Conservation (phyloP, 2,329 filamentous ascomycete species). For the Knoxdaviesia proteae region DNA sequence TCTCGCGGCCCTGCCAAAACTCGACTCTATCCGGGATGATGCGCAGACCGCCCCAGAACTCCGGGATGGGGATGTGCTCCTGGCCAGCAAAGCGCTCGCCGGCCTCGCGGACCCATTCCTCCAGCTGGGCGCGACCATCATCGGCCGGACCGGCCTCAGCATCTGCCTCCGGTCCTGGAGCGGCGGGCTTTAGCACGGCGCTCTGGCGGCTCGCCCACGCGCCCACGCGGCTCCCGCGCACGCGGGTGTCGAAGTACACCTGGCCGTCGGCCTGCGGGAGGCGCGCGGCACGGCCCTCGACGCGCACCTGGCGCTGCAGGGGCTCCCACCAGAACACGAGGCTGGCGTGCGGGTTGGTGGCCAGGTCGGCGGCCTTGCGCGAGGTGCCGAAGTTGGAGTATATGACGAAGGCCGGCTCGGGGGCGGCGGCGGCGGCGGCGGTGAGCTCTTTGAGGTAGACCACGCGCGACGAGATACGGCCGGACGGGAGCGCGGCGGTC, state of each 20-base stretch:
- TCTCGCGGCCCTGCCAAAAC: conserved; percentile 90
- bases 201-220: conserved; percentile 91
- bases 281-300: conserved; percentile 58
- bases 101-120: conserved; percentile 55
- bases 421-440: conserved; percentile 8
- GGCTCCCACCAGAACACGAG: conserved; percentile 83
- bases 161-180: too few species aligned
- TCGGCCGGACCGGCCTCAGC: conserved; percentile 19
- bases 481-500: conserved; percentile 65
- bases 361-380: conserved; percentile 45
- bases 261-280: conserved; percentile 52
- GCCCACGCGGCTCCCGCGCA: conserved; percentile 64
- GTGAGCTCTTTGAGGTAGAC: conserved; percentile 96
- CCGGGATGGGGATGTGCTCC: conserved; percentile 71
- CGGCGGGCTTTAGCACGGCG: conserved; percentile 37
- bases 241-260: conserved; percentile 43
- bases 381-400: conserved; percentile 85
- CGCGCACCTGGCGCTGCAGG: conserved; percentile 71
- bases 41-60: conserved; percentile 85
- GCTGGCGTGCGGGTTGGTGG: conserved; percentile 54
- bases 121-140: conserved; percentile 53
- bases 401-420: conserved; percentile 51
- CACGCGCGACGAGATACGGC: conserved; percentile 63
- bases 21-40: conserved; percentile 73
- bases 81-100: conserved; percentile 54